Evolutionary conservation across 1,139 yeast genomes (phyloP).

Genomic region (Lodderomyces elongisporus): DNA sequence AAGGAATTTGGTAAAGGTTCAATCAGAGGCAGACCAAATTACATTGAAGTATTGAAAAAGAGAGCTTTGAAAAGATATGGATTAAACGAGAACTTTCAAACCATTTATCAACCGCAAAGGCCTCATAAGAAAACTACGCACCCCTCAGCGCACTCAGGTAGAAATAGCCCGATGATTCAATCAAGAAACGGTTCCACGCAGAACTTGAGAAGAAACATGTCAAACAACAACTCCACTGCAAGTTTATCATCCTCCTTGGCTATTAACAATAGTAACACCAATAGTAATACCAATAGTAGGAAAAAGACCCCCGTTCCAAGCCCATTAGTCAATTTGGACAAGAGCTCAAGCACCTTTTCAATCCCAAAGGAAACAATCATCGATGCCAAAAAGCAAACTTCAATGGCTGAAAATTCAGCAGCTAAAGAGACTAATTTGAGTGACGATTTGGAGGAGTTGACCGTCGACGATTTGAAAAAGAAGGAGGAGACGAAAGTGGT

Average conservation of each 20-base stretch:
- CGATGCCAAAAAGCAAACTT: constrained; percentile 23
- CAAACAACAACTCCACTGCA: constrained; percentile 3
- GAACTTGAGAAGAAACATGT: constrained; percentile 8
- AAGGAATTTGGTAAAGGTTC: constrained; percentile 31
- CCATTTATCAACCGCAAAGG: constrained; percentile 33
- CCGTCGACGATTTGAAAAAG: constrained; percentile 1
- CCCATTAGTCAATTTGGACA: constrained; percentile 31
- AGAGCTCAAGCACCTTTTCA: constrained; percentile 21
- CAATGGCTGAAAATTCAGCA: constrained; percentile 1
- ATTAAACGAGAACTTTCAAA: constrained; percentile 32
- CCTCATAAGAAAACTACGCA: constrained; percentile 19
- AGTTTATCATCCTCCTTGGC: too few species aligned
- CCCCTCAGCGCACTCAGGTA: constrained; percentile 4
- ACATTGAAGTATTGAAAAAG: constrained; percentile 49
- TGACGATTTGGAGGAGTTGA: constrained; percentile 1
- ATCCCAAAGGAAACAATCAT: constrained; percentile 44
- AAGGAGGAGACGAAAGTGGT: constrained; percentile 2
- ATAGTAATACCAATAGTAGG: not conserved
- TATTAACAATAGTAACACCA: constrained; percentile 1
- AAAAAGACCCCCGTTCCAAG: constrained; percentile 13
- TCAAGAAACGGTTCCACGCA: constrained; percentile 9
- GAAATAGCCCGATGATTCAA: constrained; percentile 9
- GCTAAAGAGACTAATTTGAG: constrained; percentile 4
- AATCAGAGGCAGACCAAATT: constrained; percentile 34
- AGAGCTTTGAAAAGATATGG: constrained; percentile 45